phyloP scores from a whole-genome alignment of 164 flowering plant species.

The Platanus orientalis region DNA sequence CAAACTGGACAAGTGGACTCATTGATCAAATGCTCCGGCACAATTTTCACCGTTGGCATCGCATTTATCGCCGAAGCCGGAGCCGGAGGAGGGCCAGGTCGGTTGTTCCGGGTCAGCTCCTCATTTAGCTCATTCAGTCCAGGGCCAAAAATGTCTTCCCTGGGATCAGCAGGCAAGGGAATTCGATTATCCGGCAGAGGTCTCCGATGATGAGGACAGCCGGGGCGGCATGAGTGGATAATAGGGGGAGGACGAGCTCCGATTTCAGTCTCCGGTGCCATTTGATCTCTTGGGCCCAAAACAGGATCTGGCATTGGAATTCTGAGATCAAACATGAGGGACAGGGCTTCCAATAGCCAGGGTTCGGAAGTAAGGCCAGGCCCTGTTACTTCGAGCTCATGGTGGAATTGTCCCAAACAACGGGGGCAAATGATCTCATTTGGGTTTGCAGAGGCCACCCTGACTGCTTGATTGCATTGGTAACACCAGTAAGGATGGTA shows the following conservation, averaged over 20 bases:
- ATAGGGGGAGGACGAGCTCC: conserved; percentile 28
- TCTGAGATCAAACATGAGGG: conserved; percentile 46
- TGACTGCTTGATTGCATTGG: too few species aligned
- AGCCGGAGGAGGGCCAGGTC: conserved; percentile 68
- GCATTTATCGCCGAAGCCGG: conserved; percentile 47
- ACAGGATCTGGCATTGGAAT: conserved; percentile 17
- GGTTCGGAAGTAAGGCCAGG: conserved; percentile 52
- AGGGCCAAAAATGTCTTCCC: too few species aligned
- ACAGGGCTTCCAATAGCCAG: conserved; percentile 59
- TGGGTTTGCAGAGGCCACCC: too few species aligned
- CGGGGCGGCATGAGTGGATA: conserved; percentile 29
- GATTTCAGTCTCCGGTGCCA: conserved; percentile 22
- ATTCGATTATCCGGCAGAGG: too few species aligned
- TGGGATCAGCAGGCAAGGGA: too few species aligned
- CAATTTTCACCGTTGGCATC: conserved; percentile 53
- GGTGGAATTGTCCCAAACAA: conserved; percentile 61
- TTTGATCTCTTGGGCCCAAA: conserved; percentile 16
- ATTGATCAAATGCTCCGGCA: too few species aligned
- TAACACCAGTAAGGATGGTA: conserved; percentile 53
- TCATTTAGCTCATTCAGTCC: conserved; percentile 59
- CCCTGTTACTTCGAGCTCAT: conserved; percentile 38
- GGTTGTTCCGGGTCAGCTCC: conserved; percentile 64
- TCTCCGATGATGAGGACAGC: conserved; percentile 11
- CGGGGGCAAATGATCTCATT: too few species aligned
- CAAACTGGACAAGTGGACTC: too few species aligned